Evolutionary conservation across 1,284 basidiomycete genomes (phyloP).

Genomic region (Irpex rosettiformis): DNA sequence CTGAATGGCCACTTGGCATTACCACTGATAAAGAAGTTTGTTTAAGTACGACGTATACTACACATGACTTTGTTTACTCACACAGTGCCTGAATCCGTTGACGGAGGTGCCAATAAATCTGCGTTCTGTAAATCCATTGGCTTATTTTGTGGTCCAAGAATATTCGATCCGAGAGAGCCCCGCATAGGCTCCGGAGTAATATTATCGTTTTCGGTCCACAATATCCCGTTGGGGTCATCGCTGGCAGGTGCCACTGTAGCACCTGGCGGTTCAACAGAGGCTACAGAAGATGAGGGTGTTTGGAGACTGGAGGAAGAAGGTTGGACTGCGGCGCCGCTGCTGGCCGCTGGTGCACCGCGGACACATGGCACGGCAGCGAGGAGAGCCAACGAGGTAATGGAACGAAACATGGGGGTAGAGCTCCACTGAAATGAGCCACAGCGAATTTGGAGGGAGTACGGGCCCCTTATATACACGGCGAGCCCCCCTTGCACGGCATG

Average conservation of each 20-base stretch:
- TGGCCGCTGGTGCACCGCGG: neutral
- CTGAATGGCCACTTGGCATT: constrained; percentile 69
- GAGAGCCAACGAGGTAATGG: neutral
- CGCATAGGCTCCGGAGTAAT: constrained; percentile 29
- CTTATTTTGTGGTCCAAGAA: constrained; percentile 54
- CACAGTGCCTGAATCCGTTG: constrained; percentile 60
- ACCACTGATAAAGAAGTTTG: constrained; percentile 25
- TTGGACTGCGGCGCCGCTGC: neutral
- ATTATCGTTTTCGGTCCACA: constrained; percentile 10
- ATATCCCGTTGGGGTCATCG: constrained; percentile 9
- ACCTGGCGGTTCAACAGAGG: neutral
- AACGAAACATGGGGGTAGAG: neutral
- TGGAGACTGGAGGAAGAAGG: neutral
- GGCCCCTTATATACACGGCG: neutral
- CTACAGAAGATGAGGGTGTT: neutral
- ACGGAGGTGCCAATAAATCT: constrained; percentile 57
- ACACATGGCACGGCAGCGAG: neutral
- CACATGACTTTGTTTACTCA: constrained; percentile 25
- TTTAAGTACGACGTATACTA: neutral
- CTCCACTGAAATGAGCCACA: no score
- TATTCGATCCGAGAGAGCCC: constrained; percentile 40
- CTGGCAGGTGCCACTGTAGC: constrained; percentile 10
- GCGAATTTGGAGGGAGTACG: neutral
- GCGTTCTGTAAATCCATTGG: constrained; percentile 51
- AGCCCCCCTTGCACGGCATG: neutral